phyloP scores from a whole-genome alignment of 169 alveolate species.

The Plasmodium reichenowi region DNA sequence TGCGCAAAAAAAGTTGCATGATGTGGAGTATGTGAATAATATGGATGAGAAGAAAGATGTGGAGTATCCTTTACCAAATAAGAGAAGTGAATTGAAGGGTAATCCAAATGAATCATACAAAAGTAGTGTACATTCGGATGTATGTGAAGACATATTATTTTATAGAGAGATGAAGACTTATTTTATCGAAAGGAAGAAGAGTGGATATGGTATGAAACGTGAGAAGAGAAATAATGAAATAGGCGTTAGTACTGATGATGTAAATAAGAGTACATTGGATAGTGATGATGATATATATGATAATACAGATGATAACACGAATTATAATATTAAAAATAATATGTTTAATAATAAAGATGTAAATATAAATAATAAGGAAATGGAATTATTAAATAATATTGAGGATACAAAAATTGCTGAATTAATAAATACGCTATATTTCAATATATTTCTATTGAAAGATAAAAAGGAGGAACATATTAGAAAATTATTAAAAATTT shows the following conservation, averaged over 20 bases:
- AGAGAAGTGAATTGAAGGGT: too few species aligned
- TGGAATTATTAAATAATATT: not conserved
- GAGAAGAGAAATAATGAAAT: too few species aligned
- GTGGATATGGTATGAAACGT: too few species aligned
- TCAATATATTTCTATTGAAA: slow-evolving; percentile 50
- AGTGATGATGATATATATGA: not conserved
- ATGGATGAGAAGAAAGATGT: too few species aligned
- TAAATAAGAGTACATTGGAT: not conserved
- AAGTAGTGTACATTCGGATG: too few species aligned
- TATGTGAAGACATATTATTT: too few species aligned
- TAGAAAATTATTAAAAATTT: slow-evolving; percentile 31
- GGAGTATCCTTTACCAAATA: too few species aligned
- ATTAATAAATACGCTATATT: slow-evolving; percentile 44
- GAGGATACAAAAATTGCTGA: slow-evolving; percentile 21
- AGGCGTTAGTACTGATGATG: not conserved
- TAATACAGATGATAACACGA: not conserved
- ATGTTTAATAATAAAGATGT: not conserved
- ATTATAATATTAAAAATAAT: not conserved
- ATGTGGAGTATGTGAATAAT: too few species aligned
- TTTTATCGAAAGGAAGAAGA: too few species aligned
- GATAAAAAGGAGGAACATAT: slow-evolving; percentile 52
- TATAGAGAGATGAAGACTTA: too few species aligned
- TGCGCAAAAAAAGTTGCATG: too few species aligned
- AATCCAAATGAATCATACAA: too few species aligned
- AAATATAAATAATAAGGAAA: not conserved